phyloP scores from a whole-genome alignment of 305 asterid species.

The Caryopteris hybrid region DNA sequence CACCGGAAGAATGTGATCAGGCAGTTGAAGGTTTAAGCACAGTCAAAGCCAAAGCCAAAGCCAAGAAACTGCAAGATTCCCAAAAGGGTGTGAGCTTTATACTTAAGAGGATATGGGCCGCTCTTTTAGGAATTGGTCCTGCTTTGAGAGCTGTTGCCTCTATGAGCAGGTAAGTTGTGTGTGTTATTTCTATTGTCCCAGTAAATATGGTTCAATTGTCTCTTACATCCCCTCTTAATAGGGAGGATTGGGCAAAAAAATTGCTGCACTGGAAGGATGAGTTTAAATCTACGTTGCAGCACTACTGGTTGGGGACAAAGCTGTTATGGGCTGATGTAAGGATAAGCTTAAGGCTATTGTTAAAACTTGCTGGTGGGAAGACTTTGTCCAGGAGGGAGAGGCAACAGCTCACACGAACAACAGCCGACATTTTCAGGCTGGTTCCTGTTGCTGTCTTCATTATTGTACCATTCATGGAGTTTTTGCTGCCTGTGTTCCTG shows the following conservation, averaged over 20 bases:
- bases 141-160: constrained; percentile 87
- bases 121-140: constrained; percentile 90
- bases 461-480: constrained; percentile 97
- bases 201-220: constrained; percentile 1
- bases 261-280: constrained; percentile 87
- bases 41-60: constrained; percentile 86
- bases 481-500: constrained; percentile 92
- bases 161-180: constrained; percentile 77
- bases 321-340: constrained; percentile 89
- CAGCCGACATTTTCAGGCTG: constrained; percentile 95
- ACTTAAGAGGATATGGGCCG: constrained; percentile 73
- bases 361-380: constrained; percentile 85
- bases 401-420: constrained; percentile 92
- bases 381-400: constrained; percentile 93
- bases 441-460: constrained; percentile 95
- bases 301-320: constrained; percentile 92
- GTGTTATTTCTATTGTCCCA: constrained; percentile 13
- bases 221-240: constrained; percentile 28
- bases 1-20: constrained; percentile 99
- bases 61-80: constrained; percentile 82
- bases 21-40: constrained; percentile 94
- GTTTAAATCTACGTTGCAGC: constrained; percentile 80
- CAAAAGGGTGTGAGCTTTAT: constrained; percentile 51
- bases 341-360: constrained; percentile 74
- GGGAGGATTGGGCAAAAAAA: constrained; percentile 95